Base-by-base conservation (phyloP, 768 basidiomycete genomes). In the Kwoniella europaea region DNA sequence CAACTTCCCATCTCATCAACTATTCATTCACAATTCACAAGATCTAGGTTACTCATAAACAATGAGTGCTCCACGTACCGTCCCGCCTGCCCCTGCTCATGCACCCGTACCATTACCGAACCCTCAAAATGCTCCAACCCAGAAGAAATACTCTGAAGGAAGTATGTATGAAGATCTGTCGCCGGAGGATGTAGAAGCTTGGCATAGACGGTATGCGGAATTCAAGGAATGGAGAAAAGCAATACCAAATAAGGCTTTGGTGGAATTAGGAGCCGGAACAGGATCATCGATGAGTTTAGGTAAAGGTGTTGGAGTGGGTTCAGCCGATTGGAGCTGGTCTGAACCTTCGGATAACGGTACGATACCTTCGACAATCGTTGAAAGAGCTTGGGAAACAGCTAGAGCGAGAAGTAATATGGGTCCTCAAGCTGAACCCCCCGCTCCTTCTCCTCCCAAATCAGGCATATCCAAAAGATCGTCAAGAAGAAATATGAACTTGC, bases 201-300 rank as follows among this genome's bases (percentile, higher is more conserved):
- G 71, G 71, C 53, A 61, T 29, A 20, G 54, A 3, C 53, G 63
- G 16, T 61, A 71, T 59, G 54, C 65, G n/a, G 44, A 57, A n/a
- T 63, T 68, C 43, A 65, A 72, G 53, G 35, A 64, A 24, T 76
- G 76, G 76, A 54, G 70, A 5, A 16, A 57, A 41, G 65, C 65
- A 18, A 50, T 71, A 10, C 70, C 69, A 15, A 58, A 53, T 50
- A 59, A 53, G 35, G n/a, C 16, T 42, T 24, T n/a, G 9, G 52
- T 35, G 35, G 35, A 35, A 35, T 35, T 27, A 13, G 53, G 71
- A 16, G 29, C 22, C 4, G 16, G 22, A 20, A 43, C 27, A 2
- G 16, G 22, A 15, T 55, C 27, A 2, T 50, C 65, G n/a, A 22
- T 56, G n/a, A 54, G 50, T 50, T 13, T 12, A 35, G 44, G 66